A percentile compares a stretch with the other conserved stretches of the same genome.
Conservation (phyloP, 306 rosid species). For the Crataegus laevigata region DNA sequence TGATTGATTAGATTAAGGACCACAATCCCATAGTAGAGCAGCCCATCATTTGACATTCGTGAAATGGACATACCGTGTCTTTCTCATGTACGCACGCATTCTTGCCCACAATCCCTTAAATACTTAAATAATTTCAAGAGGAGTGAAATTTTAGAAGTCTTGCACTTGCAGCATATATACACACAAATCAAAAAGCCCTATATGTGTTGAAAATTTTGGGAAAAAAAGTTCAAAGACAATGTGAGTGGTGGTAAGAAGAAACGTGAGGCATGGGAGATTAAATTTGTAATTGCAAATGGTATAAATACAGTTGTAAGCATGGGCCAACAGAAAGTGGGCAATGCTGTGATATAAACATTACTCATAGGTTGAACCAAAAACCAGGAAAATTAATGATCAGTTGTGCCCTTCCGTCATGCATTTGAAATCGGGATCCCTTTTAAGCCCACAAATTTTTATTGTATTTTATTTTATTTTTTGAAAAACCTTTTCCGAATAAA, state of each 20-base stretch:
- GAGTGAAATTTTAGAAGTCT: not conserved
- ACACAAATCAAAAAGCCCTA: not conserved
- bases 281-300: not conserved
- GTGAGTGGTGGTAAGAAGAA: not conserved
- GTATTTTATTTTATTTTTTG: too few species aligned
- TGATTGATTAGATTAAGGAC: not conserved
- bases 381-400: not conserved
- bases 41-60: constrained; percentile 6
- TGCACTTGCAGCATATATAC: not conserved
- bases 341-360: not conserved
- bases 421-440: not conserved
- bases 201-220: not conserved
- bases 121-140: not conserved
- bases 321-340: not conserved
- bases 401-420: not conserved
- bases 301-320: not conserved
- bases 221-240: not conserved
- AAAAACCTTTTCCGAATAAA: too few species aligned
- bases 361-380: not conserved
- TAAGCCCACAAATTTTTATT: constrained; percentile 2
- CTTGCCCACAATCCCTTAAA: too few species aligned
- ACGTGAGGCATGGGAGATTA: not conserved
- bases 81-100: not conserved
- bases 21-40: constrained; percentile 5
- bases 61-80: constrained; percentile 8